Conservation (phyloP, 805 yeast species). For the Kodamaea leandrae region DNA sequence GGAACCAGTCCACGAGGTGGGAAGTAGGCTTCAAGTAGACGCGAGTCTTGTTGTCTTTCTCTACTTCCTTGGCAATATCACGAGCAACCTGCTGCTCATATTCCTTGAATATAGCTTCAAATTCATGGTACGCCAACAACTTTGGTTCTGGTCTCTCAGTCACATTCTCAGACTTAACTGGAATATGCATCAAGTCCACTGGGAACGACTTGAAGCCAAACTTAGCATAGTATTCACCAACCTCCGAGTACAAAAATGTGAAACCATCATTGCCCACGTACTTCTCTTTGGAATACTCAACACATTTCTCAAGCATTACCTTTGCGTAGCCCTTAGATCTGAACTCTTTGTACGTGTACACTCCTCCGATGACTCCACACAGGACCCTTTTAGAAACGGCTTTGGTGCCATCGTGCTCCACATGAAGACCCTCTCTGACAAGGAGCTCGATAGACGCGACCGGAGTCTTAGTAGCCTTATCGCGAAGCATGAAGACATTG, state of each 20-base stretch:
- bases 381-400: slow-evolving; percentile 19
- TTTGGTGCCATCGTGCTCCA: slow-evolving; percentile 15
- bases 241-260: slow-evolving; percentile 40
- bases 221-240: slow-evolving; percentile 41
- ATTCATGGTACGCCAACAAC: slow-evolving; percentile 29
- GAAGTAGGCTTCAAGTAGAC: slow-evolving; percentile 29
- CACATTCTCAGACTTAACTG: slow-evolving; percentile 14
- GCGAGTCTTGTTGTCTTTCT: slow-evolving; percentile 30
- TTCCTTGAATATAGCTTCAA: slow-evolving; percentile 22
- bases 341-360: slow-evolving; percentile 35
- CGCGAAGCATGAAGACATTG: slow-evolving; percentile 25
- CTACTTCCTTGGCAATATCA: slow-evolving; percentile 18
- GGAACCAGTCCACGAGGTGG: slow-evolving; percentile 41
- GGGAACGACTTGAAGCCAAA: slow-evolving; percentile 38
- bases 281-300: slow-evolving; percentile 22
- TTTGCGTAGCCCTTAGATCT: slow-evolving; percentile 39
- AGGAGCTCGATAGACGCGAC: slow-evolving; percentile 37
- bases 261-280: slow-evolving; percentile 32
- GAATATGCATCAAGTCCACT: slow-evolving; percentile 32
- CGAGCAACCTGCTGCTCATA: slow-evolving; percentile 21
- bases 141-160: slow-evolving; percentile 9
- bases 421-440: slow-evolving; percentile 30
- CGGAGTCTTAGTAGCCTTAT: slow-evolving; percentile 15
- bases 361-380: slow-evolving; percentile 43
- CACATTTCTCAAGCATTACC: slow-evolving; percentile 39